These are phyloP conservation scores for Gliomastix tumulicola DNA, from an alignment of 2,329 filamentous ascomycete genomes.

Conservation along the genomic window DNA sequence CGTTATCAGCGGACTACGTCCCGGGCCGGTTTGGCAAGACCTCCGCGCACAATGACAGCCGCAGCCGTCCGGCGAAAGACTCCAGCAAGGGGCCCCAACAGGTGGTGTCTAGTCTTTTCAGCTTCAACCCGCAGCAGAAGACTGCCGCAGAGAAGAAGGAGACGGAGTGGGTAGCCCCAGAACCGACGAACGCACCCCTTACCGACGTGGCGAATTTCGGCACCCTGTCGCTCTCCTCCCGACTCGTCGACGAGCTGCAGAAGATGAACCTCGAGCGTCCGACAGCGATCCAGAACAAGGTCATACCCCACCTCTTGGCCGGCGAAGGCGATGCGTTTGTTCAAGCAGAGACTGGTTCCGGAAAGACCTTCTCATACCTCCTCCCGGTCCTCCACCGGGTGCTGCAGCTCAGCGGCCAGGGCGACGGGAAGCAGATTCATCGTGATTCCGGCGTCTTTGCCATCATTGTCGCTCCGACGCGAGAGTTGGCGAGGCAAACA, in stretches of 20 bases:
- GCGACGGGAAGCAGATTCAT: constrained; percentile 53
- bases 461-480: constrained; percentile 86
- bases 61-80: too few species aligned
- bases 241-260: constrained; percentile 73
- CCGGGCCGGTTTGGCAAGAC: too few species aligned
- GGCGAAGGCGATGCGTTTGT: constrained; percentile 89
- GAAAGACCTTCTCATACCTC: constrained; percentile 95
- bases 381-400: constrained; percentile 87
- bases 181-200: constrained; percentile 87
- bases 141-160: constrained; percentile 49
- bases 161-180: constrained; percentile 46
- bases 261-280: constrained; percentile 88
- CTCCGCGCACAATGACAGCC: too few species aligned
- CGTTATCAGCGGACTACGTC: too few species aligned
- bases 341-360: constrained; percentile 93
- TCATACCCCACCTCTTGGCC: constrained; percentile 72
- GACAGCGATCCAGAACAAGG: constrained; percentile 89
- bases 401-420: constrained; percentile 61
- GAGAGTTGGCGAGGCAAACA: constrained; percentile 93
- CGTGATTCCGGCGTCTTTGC: constrained; percentile 88
- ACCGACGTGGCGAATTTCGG: constrained; percentile 82
- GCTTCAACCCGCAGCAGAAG: constrained; percentile 73
- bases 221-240: constrained; percentile 73
- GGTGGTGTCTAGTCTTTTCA: constrained; percentile 87
- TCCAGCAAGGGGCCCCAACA: constrained; percentile 32